Base-by-base conservation (phyloP, 1,139 yeast species). In the Blastobotrys buckinghamii region DNA sequence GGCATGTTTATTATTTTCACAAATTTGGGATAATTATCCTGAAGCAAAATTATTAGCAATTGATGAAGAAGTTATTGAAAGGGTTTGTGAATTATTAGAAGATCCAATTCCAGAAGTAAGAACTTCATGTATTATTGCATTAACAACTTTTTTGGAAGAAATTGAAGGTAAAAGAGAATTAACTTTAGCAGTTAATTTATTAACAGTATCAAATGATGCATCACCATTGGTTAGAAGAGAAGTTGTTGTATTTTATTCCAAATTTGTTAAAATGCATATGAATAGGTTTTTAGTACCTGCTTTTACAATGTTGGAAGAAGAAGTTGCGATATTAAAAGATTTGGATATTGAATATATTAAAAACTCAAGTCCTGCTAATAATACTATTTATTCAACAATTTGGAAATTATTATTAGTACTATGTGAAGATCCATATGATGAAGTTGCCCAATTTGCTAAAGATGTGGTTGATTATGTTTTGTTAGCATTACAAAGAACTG, bases 101-200 rank as follows among this genome's bases (percentile, higher is more conserved):
- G 97, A 92, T 63, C 96, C 97, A 0, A 88, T 90, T 42, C 97
- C 98, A 0, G 99, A 92, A 65, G 96, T 92, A 0, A 74, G 98
- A 52, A 84, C 96, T 0, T 87, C 97, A 0, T 79, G 88, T 10
- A 71, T 92, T 10, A 72, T 82, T 43, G 87, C 96, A 0, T 68
- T 92, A 44, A 79, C 90, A 2, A 79, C 81, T 32, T 87, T 84
- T 61, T 67, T 89, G 33, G 79, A 84, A 7, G 79, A 73, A 27
- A 72, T 69, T 38, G 59, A 70, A 35, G 72, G 71, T 55, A 63
- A 65, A 20, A 71, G 71, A 41, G 79, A 77, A 51, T 63, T 70
- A 2, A 68, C 68, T 27, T 63, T 77, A 48, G 71, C 78, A 0
- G 64, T 73, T 45, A 68, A 76, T 0, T 73, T 77, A 0, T 56